These are phyloP conservation scores for Phyllostachys edulis DNA, from an alignment of 176 grass and related monocot genomes.

Conservation along the genomic window DNA sequence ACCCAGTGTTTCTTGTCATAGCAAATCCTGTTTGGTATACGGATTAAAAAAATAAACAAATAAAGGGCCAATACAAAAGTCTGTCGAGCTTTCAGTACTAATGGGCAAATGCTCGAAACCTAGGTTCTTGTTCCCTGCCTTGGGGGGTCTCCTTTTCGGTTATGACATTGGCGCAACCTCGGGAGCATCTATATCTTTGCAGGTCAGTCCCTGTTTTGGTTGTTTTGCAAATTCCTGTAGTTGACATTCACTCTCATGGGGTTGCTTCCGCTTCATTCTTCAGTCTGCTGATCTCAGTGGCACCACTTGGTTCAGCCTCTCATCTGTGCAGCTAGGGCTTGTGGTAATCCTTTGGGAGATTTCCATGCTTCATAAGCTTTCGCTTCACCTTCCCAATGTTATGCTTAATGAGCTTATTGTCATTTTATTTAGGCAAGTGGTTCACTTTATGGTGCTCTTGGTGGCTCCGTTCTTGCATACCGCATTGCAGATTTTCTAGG, in stretches of 20 bases:
- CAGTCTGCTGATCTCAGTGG: conserved; percentile 92
- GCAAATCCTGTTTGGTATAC: neutral
- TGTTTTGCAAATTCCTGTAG: neutral
- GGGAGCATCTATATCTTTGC: conserved; percentile 82
- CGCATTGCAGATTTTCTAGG: conserved; percentile 75
- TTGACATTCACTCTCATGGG: neutral
- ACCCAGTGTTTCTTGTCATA: neutral
- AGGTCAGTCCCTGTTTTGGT: conserved; percentile 45
- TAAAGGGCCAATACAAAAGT: neutral
- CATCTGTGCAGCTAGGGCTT: conserved; percentile 80
- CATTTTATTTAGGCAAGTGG: conserved; percentile 68
- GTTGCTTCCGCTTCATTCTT: conserved; percentile 49
- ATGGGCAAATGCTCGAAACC: conserved; percentile 32
- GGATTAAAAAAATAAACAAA: neutral
- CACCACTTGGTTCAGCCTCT: conserved; percentile 85
- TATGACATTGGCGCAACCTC: conserved; percentile 95
- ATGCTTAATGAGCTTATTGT: conserved; percentile 21
- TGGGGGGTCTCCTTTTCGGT: conserved; percentile 91
- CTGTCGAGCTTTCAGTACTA: neutral
- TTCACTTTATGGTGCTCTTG: conserved; percentile 95
- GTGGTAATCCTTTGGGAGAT: conserved; percentile 55
- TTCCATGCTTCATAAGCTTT: neutral
- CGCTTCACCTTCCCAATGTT: neutral
- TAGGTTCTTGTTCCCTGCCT: conserved; percentile 92
- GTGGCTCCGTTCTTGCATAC: conserved; percentile 76